These are phyloP conservation scores for Kalmanozyma brasiliensis DNA, from an alignment of 1,284 basidiomycete species.

Conservation along the genomic window DNA sequence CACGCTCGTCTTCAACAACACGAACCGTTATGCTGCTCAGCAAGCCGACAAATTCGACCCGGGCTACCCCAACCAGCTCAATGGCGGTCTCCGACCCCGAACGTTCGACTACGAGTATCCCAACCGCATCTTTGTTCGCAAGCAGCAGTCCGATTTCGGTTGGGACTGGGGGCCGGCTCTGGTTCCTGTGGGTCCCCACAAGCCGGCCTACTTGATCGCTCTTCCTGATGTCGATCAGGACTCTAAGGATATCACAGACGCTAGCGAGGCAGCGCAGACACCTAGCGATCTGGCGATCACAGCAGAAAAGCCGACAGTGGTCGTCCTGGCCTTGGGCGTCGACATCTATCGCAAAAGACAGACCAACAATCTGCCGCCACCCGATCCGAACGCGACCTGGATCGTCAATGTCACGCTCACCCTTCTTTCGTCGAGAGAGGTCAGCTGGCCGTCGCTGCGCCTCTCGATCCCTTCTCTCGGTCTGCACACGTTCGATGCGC, in stretches of 20 bases:
- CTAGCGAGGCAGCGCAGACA: background rate
- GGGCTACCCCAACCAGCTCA: conserved; percentile 33
- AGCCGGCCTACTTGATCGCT: conserved; percentile 43
- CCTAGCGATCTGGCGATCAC: background rate
- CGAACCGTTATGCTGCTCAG: conserved; percentile 20
- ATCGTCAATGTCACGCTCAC: conserved; percentile 58
- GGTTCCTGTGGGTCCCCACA: conserved; percentile 38
- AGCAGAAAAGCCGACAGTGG: conserved; percentile 1
- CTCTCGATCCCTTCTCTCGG: conserved; percentile 24
- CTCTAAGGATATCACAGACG: background rate
- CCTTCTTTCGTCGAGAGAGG: conserved; percentile 14
- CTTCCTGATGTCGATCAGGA: conserved; percentile 2
- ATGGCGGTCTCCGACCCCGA: conserved; percentile 4
- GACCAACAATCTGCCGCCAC: conserved; percentile 50
- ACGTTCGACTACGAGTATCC: conserved; percentile 49
- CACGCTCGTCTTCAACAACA: conserved; percentile 39
- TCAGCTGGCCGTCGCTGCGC: conserved; percentile 13
- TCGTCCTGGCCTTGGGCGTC: conserved; percentile 17
- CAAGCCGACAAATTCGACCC: conserved; percentile 21
- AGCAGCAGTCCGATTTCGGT: conserved; percentile 59
- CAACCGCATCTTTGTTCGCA: conserved; percentile 56
- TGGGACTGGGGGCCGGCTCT: conserved; percentile 63
- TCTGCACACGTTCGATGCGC: conserved; percentile 13
- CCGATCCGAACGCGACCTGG: conserved; percentile 53
- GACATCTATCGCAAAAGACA: conserved; percentile 54